Base-by-base conservation (phyloP, 108 stramenopile species). In the Fistulifera pelliculosa region DNA sequence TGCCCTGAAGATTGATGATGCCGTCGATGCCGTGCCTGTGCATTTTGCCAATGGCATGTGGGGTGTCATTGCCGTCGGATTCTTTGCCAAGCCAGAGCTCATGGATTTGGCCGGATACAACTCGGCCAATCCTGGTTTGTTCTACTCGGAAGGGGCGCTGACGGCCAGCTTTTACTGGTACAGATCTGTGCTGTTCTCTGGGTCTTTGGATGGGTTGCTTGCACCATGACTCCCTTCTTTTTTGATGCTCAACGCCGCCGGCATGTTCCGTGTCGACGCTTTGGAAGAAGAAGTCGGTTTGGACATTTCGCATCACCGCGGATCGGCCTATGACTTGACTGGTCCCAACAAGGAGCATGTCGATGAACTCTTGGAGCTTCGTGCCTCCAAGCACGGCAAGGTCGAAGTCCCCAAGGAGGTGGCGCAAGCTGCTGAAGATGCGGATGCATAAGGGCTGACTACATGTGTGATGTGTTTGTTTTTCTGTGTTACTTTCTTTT, bases 21-120 rank as follows among this genome's bases (percentile, higher is more conserved):
- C 93, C 31, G 93, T 97, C 56, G 77, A 79, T 84, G 71, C 88
- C 76, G 52, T 81, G n/a, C 86, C 92, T 42, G 92, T 94, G n/a
- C 92, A 94, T 66, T 72, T 85, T 41, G 81, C 70, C 57, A 75
- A 75, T 52, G 92, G 92, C 13, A 58, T 71, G 50, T 94, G 92
- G 92, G 92, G 92, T 38, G 51, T 80, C 41, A 26, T 93, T 39
- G 79, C 77, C 39, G 65, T 76, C 15, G 90, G 83, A 21, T 58
- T 90, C 31, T 90, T 93, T 56, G 70, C 80, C 54, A 62, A 70
- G 15, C 25, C 38, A 16, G 48, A 50, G 35, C 48, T 57, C 65
- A 65, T 68, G 66, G 71, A 40, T 50, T 70, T 55, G 66, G 77
- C 71, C 27, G 64, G 64, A 59, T 73, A 65, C 65, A 59, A 54